Evolutionary conservation across 352 stramenopile genomes (phyloP).

Genomic region (Hyaloperonospora brassicae): DNA sequence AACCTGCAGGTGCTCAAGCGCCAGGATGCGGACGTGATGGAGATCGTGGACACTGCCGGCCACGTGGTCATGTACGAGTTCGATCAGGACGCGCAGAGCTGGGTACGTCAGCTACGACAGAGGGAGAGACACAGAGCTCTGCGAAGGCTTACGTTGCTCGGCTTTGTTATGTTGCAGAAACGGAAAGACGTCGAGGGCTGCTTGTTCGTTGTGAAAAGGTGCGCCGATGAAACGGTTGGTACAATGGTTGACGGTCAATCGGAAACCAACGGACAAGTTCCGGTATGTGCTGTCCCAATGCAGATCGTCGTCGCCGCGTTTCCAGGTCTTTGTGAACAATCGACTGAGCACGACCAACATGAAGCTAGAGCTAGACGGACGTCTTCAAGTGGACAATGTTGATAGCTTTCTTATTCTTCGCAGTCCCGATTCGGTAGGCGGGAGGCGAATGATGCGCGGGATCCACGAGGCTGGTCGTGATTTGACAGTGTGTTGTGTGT

Average conservation of each 20-base stretch:
- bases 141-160: constrained; percentile 9
- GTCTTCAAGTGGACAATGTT: constrained; percentile 73
- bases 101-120: constrained; percentile 37
- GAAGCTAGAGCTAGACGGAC: constrained; percentile 60
- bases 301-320: constrained; percentile 65
- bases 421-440: constrained; percentile 44
- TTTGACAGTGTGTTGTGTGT: background rate
- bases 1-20: constrained; percentile 83
- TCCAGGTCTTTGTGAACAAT: constrained; percentile 87
- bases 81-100: constrained; percentile 69
- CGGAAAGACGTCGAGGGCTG: constrained; percentile 82
- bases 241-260: background rate
- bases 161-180: constrained; percentile 41
- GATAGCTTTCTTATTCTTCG: constrained; percentile 83
- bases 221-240: background rate
- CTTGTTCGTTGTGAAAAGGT: constrained; percentile 81
- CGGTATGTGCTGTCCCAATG: background rate
- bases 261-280: background rate
- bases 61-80: constrained; percentile 88
- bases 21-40: constrained; percentile 66
- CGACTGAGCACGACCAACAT: constrained; percentile 85
- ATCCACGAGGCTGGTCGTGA: background rate
- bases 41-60: constrained; percentile 80
- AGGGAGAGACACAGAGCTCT: background rate
- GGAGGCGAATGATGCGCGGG: background rate